Evolutionary conservation across 768 basidiomycete genomes (phyloP), one percentile per base, ranked within the genome.

Genomic region (Boletus vinaceobasis): DNA sequence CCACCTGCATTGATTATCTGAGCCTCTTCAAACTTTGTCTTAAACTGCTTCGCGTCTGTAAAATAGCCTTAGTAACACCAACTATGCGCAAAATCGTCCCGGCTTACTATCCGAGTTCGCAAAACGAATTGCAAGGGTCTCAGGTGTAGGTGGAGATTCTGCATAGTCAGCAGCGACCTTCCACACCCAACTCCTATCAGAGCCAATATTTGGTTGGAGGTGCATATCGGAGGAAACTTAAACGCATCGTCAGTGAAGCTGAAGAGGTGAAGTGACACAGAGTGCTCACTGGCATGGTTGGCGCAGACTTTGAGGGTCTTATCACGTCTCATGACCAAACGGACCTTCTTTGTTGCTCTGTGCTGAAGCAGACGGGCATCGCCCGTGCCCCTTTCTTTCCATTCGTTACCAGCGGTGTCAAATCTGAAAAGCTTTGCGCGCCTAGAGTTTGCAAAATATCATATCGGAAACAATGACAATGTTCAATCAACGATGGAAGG

Each of bases 271-370:
- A 42, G 32, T 19, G 42, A 48, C 36, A 35, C 26, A 14, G 47
- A n/a, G 44, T 11, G 74, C 79, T 75, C 66, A 98, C 97, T 85
- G 61, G 84, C 75, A 76, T 98, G 97, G 78, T 99, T 99, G 54
- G 97, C 97, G 74, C 97, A 98, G 75, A 98, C 95, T 75, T 99
- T 98, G 74, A 93, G 81, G 45, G 97, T 99, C 86, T 98, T 98
- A 82, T 99, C 97, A 74, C 97, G 90, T 77, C 96, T 82, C 97
- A 99, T 99, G 71, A 99, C 93, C 58, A 99, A 83, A 59, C 97
- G 84, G 67, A 96, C 81, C 75, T 95, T 98, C 79, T 88, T 86
- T 47, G 87, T 88, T 68, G 85, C 84, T 74, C 88, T 93, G 79
- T 97, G 91, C 64, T 84, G 77, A 60, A 99, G 85, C 53, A 99